Conservation (phyloP, 495 filamentous ascomycete genomes). For the Cenococcum geophilum region DNA sequence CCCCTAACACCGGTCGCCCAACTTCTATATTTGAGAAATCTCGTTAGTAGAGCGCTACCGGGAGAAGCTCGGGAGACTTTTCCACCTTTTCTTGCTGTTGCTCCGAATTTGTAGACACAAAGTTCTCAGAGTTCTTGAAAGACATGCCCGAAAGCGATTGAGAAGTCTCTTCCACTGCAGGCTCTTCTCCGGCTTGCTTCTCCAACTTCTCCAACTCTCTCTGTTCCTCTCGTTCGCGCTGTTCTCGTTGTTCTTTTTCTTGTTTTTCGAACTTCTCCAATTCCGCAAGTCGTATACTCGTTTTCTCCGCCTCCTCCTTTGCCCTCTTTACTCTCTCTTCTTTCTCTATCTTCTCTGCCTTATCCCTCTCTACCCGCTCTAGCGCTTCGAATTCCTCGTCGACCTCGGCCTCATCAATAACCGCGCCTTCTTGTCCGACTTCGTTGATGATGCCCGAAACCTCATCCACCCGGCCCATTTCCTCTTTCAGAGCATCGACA, state of each 20-base stretch:
- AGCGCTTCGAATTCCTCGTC: constrained; percentile 81
- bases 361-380: constrained; percentile 43
- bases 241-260: constrained; percentile 17
- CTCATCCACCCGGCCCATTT: constrained; percentile 80
- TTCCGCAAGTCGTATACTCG: constrained; percentile 6
- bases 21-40: too few relatives aligned
- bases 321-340: constrained; percentile 39
- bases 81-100: neutral
- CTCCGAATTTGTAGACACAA: neutral
- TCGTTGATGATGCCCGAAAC: constrained; percentile 70
- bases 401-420: constrained; percentile 74
- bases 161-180: neutral
- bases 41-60: too few relatives aligned
- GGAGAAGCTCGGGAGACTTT: neutral
- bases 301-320: constrained; percentile 35
- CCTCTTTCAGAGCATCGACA: constrained; percentile 64
- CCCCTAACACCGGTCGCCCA: too few relatives aligned
- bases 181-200: neutral
- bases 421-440: constrained; percentile 39
- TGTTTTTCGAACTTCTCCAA: constrained; percentile 9
- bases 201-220: constrained; percentile 23
- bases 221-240: constrained; percentile 28
- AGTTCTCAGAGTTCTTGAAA: neutral
- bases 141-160: neutral
- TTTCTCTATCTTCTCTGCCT: constrained; percentile 43